phyloP scores from a whole-genome alignment of 23 red algal genomes.

The Chondrus crispus region DNA sequence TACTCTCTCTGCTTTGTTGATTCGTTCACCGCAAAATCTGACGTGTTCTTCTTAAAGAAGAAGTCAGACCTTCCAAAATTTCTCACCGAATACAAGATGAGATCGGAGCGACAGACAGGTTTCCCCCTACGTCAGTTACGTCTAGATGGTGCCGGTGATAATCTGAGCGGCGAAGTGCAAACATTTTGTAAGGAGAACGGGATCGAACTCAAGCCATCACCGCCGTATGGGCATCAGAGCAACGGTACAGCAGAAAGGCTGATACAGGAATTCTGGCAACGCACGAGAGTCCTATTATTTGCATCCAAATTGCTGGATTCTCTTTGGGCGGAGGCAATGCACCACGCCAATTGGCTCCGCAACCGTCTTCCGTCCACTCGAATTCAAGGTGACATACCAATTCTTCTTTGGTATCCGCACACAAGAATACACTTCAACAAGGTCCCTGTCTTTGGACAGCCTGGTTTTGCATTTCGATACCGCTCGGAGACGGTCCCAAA shows the following conservation, averaged over 20 bases:
- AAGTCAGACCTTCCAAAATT: too few relatives aligned
- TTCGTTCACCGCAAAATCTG: too few relatives aligned
- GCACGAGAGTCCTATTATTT: background rate
- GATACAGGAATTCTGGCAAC: background rate
- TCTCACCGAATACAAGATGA: too few relatives aligned
- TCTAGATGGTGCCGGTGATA: too few relatives aligned
- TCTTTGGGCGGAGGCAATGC: slow-evolving; percentile 20
- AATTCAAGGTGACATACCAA: background rate
- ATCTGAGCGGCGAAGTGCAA: background rate
- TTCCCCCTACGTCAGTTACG: too few relatives aligned
- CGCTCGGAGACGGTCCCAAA: background rate
- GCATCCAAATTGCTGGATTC: background rate
- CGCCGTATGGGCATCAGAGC: background rate
- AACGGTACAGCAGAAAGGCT: background rate
- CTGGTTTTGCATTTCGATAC: slow-evolving; percentile 1
- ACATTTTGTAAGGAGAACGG: background rate
- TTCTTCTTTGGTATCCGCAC: background rate
- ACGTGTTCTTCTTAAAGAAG: too few relatives aligned
- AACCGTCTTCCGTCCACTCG: background rate
- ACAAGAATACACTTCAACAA: background rate
- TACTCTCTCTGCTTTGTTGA: too few relatives aligned
- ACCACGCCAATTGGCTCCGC: background rate
- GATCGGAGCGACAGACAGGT: too few relatives aligned
- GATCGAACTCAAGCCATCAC: background rate
- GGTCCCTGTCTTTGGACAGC: background rate